Conservation (phyloP, 306 rosid species). For the Hippophae rhamnoides region DNA sequence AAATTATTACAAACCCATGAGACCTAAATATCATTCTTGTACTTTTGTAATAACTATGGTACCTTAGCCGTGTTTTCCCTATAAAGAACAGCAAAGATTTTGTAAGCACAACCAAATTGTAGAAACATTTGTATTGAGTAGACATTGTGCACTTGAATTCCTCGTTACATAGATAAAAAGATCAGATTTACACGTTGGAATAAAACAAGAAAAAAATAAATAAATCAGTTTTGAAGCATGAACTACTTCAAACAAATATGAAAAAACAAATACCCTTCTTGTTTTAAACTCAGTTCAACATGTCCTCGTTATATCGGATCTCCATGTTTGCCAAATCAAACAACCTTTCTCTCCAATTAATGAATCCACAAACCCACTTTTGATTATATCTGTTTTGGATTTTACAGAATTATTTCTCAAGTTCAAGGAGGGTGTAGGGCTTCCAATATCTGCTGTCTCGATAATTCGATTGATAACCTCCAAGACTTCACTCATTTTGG, state of each 20-base stretch:
- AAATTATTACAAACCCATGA: no score
- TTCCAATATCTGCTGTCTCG: slow-evolving; percentile 24
- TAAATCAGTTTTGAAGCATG: background rate
- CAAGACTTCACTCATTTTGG: slow-evolving; percentile 51
- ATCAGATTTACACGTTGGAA: slow-evolving; percentile 2
- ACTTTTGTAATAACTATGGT: no score
- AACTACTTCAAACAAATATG: background rate
- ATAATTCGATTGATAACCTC: slow-evolving; percentile 30
- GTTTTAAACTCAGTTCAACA: slow-evolving; percentile 11
- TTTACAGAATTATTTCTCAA: slow-evolving; percentile 15
- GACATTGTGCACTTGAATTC: background rate
- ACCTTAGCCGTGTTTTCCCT: background rate
- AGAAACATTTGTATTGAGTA: background rate
- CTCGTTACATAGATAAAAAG: background rate
- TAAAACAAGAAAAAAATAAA: background rate
- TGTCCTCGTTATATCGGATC: slow-evolving; percentile 29
- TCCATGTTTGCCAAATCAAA: slow-evolving; percentile 27
- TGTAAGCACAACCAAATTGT: background rate
- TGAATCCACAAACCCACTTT: slow-evolving; percentile 29
- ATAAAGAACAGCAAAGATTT: background rate
- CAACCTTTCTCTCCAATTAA: slow-evolving; percentile 36
- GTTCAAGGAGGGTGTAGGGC: slow-evolving; percentile 20
- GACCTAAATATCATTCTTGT: no score
- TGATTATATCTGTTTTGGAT: slow-evolving; percentile 31
- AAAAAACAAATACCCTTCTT: background rate